phyloP scores from a whole-genome alignment of 2,329 filamentous ascomycete genomes.

The Colletotrichum trifolii region DNA sequence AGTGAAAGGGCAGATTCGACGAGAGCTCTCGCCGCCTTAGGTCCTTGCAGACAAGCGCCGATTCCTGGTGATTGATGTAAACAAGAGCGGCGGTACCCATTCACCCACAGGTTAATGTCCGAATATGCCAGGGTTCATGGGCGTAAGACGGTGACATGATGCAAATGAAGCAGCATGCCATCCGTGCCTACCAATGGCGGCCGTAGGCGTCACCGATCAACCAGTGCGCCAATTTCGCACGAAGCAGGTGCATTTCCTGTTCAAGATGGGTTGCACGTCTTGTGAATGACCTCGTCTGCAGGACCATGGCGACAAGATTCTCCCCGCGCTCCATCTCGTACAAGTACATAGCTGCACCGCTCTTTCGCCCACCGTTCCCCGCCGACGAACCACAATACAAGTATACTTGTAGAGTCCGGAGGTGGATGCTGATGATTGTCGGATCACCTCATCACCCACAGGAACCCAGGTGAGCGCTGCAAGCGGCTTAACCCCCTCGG shows the following conservation, averaged over 20 bases:
- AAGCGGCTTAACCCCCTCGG: constrained; percentile 6
- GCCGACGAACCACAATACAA: background rate
- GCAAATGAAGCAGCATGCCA: constrained; percentile 33
- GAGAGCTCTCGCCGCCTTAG: constrained; percentile 16
- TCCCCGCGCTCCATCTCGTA: background rate
- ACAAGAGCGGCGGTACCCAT: constrained; percentile 33
- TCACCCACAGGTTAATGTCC: constrained; percentile 36
- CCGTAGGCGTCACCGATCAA: constrained; percentile 7
- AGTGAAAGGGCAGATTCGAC: constrained; percentile 24
- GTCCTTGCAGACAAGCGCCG: constrained; percentile 16
- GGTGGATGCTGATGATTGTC: constrained; percentile 1
- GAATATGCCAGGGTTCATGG: constrained; percentile 34
- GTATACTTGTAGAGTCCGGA: constrained; percentile 9
- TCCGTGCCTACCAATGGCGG: constrained; percentile 20
- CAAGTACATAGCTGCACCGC: background rate
- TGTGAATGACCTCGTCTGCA: background rate
- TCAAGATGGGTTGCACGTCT: background rate
- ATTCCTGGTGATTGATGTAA: constrained; percentile 24
- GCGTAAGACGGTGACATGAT: constrained; percentile 24
- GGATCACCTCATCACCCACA: constrained; percentile 17
- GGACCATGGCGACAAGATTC: no score
- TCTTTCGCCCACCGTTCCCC: constrained; percentile 13
- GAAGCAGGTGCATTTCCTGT: constrained; percentile 16
- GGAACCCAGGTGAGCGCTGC: constrained; percentile 10
- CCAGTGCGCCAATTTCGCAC: constrained; percentile 1